Evolutionary conservation across 371 early-diverging fungal genomes (phyloP).

Genomic region (Mucor plumbeus): DNA sequence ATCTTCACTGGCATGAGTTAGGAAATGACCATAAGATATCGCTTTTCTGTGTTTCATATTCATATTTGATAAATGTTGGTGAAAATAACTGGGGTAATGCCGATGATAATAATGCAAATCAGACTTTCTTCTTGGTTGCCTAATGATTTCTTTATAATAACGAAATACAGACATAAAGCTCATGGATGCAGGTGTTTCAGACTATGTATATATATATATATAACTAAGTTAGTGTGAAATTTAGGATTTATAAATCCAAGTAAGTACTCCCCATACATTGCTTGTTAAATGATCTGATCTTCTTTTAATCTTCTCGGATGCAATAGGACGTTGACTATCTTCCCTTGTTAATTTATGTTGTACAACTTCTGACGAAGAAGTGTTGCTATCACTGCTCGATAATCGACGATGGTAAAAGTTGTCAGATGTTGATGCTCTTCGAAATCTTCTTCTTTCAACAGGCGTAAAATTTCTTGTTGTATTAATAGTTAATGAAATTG

Average conservation of each 20-base stretch:
- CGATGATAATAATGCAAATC: slow-evolving; percentile 22
- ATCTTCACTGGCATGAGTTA: neutral
- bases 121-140: slow-evolving; percentile 31
- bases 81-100: slow-evolving; percentile 43
- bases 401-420: slow-evolving; percentile 10
- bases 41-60: slow-evolving; percentile 40
- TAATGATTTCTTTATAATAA: slow-evolving; percentile 49
- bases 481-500: neutral
- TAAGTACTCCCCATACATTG: slow-evolving; percentile 5
- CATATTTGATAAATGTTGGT: slow-evolving; percentile 40
- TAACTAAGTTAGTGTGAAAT: neutral
- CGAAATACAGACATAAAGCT: slow-evolving; percentile 45
- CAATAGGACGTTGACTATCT: slow-evolving; percentile 52
- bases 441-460: slow-evolving; percentile 28
- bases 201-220: neutral
- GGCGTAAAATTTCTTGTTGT: slow-evolving; percentile 3
- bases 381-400: slow-evolving; percentile 12
- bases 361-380: slow-evolving; percentile 17
- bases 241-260: neutral
- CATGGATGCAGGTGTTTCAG: slow-evolving; percentile 11
- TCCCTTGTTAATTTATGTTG: slow-evolving; percentile 49
- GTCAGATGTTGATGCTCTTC: slow-evolving; percentile 9
- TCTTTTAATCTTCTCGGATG: slow-evolving; percentile 55
- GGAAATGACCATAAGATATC: slow-evolving; percentile 43
- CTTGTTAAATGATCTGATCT: slow-evolving; percentile 34